phyloP scores from a whole-genome alignment of 306 rosid species.

The Morella rubra region DNA sequence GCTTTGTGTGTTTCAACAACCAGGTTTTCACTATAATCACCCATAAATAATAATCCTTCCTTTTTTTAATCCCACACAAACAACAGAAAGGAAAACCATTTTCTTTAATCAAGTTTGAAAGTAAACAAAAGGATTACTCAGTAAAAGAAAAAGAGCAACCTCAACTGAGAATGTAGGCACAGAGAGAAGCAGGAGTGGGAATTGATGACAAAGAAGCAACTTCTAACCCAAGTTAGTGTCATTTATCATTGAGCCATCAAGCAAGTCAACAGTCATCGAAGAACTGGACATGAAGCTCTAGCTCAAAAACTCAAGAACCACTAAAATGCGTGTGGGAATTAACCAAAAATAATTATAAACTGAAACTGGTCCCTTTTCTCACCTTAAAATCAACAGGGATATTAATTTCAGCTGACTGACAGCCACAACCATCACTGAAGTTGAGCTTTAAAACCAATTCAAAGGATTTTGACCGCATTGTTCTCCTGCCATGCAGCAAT shows the following conservation, averaged over 20 bases:
- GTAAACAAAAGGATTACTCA: too few species aligned
- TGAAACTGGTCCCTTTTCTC: conserved; percentile 26
- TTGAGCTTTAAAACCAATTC: conserved; percentile 83
- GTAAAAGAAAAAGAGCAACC: too few species aligned
- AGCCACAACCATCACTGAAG: conserved; percentile 84
- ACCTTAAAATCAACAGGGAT: conserved; percentile 82
- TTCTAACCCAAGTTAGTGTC: not conserved
- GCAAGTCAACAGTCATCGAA: conserved; percentile 12
- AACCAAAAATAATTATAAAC: not conserved
- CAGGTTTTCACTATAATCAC: too few species aligned
- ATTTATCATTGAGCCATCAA: conserved; percentile 10
- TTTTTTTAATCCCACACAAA: too few species aligned
- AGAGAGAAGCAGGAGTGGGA: too few species aligned
- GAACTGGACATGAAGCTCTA: not conserved
- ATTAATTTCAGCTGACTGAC: conserved; percentile 59
- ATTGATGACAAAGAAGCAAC: not conserved
- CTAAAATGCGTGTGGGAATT: not conserved
- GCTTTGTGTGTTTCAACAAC: too few species aligned
- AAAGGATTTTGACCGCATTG: conserved; percentile 58
- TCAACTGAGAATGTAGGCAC: too few species aligned
- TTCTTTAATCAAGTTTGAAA: too few species aligned
- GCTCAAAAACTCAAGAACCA: not conserved
- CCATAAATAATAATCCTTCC: too few species aligned
- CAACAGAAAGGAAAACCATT: too few species aligned
- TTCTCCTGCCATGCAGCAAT: conserved; percentile 64